Evolutionary conservation across 257 asterid species (phyloP).

Genomic region (Thymus quinquecostatus): DNA sequence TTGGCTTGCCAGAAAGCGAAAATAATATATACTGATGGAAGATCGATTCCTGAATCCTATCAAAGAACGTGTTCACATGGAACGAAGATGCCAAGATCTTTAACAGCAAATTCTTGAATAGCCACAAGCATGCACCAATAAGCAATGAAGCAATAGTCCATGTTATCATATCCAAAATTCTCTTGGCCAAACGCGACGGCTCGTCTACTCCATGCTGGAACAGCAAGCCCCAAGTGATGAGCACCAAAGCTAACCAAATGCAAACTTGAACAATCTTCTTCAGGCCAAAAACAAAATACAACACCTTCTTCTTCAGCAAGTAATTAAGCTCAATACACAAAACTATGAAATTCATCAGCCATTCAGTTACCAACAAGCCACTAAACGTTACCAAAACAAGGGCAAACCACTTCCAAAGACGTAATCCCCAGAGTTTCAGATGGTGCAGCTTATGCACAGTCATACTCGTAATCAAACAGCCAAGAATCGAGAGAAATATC

Average conservation of each 20-base stretch:
- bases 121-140: slow-evolving; percentile 78
- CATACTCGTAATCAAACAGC: slow-evolving; percentile 62
- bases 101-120: slow-evolving; percentile 73
- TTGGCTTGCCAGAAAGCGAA: slow-evolving; percentile 76
- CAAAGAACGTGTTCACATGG: slow-evolving; percentile 86
- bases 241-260: slow-evolving; percentile 73
- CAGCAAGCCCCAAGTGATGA: slow-evolving; percentile 67
- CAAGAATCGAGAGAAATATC: slow-evolving; percentile 62
- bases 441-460: slow-evolving; percentile 47
- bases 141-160: slow-evolving; percentile 77
- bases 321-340: slow-evolving; percentile 76
- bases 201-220: slow-evolving; percentile 53
- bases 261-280: slow-evolving; percentile 71
- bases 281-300: slow-evolving; percentile 79
- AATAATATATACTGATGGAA: slow-evolving; percentile 81
- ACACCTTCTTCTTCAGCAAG: slow-evolving; percentile 73
- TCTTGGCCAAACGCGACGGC: slow-evolving; percentile 36
- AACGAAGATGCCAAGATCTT: slow-evolving; percentile 88
- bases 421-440: slow-evolving; percentile 57
- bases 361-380: slow-evolving; percentile 70
- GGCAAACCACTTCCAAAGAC: slow-evolving; percentile 80
- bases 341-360: slow-evolving; percentile 68
- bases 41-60: slow-evolving; percentile 85
- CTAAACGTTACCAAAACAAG: slow-evolving; percentile 83
- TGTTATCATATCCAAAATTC: slow-evolving; percentile 60